Conservation (phyloP, 352 stramenopile species). For the Pythium aphanidermatum region DNA sequence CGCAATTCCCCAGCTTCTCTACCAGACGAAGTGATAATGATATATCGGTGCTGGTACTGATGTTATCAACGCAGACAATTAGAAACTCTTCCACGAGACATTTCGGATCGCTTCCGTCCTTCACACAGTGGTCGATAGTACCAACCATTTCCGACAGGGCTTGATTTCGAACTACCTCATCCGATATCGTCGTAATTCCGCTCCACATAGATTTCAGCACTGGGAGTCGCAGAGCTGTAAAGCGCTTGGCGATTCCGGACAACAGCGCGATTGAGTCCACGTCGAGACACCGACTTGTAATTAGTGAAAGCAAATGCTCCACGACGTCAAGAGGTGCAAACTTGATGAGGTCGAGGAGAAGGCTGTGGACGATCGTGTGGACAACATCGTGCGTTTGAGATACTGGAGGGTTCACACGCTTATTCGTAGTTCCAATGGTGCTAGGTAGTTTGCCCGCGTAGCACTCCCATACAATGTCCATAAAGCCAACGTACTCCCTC, state of each 20-base stretch:
- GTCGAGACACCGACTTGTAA: constrained; percentile 10
- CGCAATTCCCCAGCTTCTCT: constrained; percentile 5
- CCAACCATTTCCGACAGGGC: constrained; percentile 14
- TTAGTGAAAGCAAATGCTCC: constrained; percentile 22
- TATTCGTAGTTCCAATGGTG: too few species aligned
- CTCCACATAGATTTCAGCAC: constrained; percentile 42
- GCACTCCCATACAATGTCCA: constrained; percentile 51
- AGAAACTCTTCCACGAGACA: constrained; percentile 10
- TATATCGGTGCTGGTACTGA: neutral
- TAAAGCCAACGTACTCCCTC: constrained; percentile 13
- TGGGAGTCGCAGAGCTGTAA: constrained; percentile 17
- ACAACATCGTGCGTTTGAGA: constrained; percentile 42
- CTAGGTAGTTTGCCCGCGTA: constrained; percentile 42
- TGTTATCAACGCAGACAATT: constrained; percentile 7
- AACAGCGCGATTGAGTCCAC: neutral
- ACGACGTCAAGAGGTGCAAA: constrained; percentile 30
- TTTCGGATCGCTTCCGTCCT: neutral
- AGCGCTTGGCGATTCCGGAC: constrained; percentile 5
- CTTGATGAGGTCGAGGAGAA: constrained; percentile 49
- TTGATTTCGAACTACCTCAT: neutral
- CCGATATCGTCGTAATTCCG: constrained; percentile 8
- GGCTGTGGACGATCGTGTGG: constrained; percentile 28
- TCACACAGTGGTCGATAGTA: constrained; percentile 6
- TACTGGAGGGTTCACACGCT: too few species aligned
- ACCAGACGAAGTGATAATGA: constrained; percentile 13